phyloP scores from a whole-genome alignment of 768 basidiomycete genomes.

The Suillus lakei region DNA sequence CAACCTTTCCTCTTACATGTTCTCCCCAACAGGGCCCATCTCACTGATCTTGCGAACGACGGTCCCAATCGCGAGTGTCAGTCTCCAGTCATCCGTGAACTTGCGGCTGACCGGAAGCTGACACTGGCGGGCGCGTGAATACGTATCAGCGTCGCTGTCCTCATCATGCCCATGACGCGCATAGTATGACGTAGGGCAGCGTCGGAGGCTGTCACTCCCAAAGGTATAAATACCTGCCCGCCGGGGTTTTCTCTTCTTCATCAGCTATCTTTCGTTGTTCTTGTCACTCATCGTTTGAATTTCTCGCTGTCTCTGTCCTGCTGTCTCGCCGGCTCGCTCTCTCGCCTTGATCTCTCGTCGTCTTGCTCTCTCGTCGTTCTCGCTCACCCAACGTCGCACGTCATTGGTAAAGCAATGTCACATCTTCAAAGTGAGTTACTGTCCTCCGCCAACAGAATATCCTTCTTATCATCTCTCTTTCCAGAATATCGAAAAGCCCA shows the following conservation, averaged over 20 bases:
- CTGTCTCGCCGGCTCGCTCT: not conserved
- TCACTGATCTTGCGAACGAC: not conserved
- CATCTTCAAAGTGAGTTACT: not conserved
- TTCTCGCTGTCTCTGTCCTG: not conserved
- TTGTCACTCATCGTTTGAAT: not conserved
- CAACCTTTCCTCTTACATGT: not conserved
- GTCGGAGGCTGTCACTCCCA: not conserved
- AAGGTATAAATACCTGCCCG: not conserved
- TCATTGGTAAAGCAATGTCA: not conserved
- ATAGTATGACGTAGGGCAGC: not conserved
- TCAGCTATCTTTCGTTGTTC: slow-evolving; percentile 1
- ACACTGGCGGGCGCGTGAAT: not conserved
- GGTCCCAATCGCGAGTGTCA: not conserved
- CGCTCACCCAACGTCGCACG: not conserved
- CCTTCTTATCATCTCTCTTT: not conserved
- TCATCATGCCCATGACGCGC: not conserved
- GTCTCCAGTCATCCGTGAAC: not conserved
- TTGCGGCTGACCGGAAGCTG: not conserved
- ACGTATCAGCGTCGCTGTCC: not conserved
- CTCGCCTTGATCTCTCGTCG: not conserved
- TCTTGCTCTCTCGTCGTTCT: not conserved
- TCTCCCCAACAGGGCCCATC: not conserved
- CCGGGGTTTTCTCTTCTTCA: not conserved
- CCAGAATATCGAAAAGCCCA: not conserved
- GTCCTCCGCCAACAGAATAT: not conserved